Percentiles rank a stretch among this genome's conserved stretches.
Conservation (phyloP, 805 yeast species). For the Candida railenensis region DNA sequence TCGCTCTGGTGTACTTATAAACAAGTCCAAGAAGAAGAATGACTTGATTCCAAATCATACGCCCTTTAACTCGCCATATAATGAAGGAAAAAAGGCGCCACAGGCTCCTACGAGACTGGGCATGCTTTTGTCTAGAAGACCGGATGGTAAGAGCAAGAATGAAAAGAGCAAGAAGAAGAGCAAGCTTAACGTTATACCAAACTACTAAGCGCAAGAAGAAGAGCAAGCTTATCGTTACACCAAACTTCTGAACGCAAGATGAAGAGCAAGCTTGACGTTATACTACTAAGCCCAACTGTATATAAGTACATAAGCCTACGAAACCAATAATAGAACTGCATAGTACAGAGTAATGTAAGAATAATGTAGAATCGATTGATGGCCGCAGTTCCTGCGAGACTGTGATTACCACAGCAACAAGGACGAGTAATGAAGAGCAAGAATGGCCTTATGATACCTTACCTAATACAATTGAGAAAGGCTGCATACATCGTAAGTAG, state of each 20-base stretch:
- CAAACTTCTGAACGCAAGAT: conserved; percentile 3
- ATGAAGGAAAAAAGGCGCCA: neutral
- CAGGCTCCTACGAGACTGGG: conserved; percentile 6
- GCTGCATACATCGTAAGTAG: too few species aligned
- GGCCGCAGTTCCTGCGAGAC: too few species aligned
- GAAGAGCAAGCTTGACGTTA: conserved; percentile 1
- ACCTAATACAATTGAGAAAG: too few species aligned
- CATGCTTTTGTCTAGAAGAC: neutral
- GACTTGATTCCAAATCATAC: neutral
- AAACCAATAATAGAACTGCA: neutral
- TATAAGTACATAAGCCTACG: neutral
- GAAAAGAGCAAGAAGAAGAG: neutral
- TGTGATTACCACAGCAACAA: too few species aligned
- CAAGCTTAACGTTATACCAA: conserved; percentile 3
- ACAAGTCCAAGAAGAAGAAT: conserved; percentile 1
- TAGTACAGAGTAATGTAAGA: neutral
- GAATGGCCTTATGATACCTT: too few species aligned
- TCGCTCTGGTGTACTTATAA: conserved; percentile 1
- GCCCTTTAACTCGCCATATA: conserved; percentile 2
- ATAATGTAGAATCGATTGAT: too few species aligned
- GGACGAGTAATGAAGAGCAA: too few species aligned
- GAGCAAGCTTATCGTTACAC: conserved; percentile 1
- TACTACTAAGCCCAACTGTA: neutral
- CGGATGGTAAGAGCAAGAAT: neutral
- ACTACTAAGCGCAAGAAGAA: conserved; percentile 4